Base-by-base conservation (phyloP, 2,329 filamentous ascomycete species). In the Scedosporium dehoogii region DNA sequence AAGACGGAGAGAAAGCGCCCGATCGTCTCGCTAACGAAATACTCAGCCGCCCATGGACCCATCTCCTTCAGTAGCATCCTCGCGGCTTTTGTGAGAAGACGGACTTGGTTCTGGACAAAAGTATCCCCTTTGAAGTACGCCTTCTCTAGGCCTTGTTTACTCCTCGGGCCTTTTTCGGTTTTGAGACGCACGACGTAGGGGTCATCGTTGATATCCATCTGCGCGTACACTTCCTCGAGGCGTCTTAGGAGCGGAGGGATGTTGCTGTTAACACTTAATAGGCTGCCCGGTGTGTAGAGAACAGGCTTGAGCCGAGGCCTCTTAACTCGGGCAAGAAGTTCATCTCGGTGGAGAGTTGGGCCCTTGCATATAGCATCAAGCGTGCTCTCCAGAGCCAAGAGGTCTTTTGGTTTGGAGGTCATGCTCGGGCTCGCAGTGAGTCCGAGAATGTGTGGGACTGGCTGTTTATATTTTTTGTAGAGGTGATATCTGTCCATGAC, bases 391-490 rank as follows among this genome's bases (percentile, higher is more conserved):
- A 96, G 80, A 4, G 72, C 70, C 72, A 82, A 75, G 14, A 93
- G 76, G 42, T 81, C 81, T 1, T 76, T 73, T 1, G 79, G 71
- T 16, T 80, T 81, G 1, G 81, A 84, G 62, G 79, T 83, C 66
- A 88, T 85, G 3, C 90, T 81, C 0, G 91, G 91, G 65, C 89
- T 96, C 0, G 92, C 92, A 6, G 88, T 92, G 25, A 96, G 77
- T 0, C 91, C 92, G 4, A 96, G 76, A 29, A 96, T 87, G 21
- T 79, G 78, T 0, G 92, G 92, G 1, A 84, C 72, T 0, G 68
- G 58, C 0, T 71, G 64, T 0, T 77, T 78, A 1, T 62, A 65
- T 0, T 61, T 65, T 59, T 78, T 79, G 18, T 70, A 72, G 29
- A 77, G 75, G 65, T 85, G 82, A 68, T 96, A 96, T 33, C 85